Base-by-base conservation (phyloP, 495 filamentous ascomycete species). In the Chaetomidium leptoderma region DNA sequence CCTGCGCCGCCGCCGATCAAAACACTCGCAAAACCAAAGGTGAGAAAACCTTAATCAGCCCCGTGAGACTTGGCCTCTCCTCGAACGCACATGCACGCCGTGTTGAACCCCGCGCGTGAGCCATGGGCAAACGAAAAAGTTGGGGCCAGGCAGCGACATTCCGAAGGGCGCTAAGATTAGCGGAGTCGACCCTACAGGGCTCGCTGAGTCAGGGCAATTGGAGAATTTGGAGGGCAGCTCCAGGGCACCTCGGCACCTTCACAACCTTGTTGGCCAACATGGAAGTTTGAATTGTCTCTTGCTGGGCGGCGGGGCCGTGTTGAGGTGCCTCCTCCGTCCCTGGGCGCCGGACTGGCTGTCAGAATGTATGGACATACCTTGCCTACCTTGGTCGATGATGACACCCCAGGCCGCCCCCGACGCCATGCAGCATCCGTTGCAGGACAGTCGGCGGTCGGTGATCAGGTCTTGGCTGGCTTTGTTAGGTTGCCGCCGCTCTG, bases 61-160 rank as follows among this genome's bases (percentile, higher is more conserved):
- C 32, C 30, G 17, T 35, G 32, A 24, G 30, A 50, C 47, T 11
- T 10, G 11, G 19, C 6, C 3, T 29, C 17, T 17, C 4, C 5
- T 3, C 0, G 21, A 16, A 42, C 39, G 11, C 17, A n/a, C 44
- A 30, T n/a, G 11, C 24, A 24, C 24, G 43, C 43, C 43, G 29
- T 9, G 9, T 6, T 4, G 24, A 45, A 29, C 27, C 35, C 35
- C 35, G 11, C 11, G 35, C 35, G 30, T 33, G 19, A 27, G 11
- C 40, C 19, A 43, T 24, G 21, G 40, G n/a, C n/a, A 40, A 19
- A 40, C 7, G 26, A 6, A 0, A 13, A 7, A 24, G n/a, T 24
- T 32, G 24, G 17, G n/a, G 13, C 40, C 52, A 55, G 52, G 52
- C 52, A 55, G 39, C 52, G 39, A 43, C 52, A 55, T 55, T 55